phyloP scores from a whole-genome alignment of 352 stramenopile genomes.

The Globisporangium cylindrosporum region DNA sequence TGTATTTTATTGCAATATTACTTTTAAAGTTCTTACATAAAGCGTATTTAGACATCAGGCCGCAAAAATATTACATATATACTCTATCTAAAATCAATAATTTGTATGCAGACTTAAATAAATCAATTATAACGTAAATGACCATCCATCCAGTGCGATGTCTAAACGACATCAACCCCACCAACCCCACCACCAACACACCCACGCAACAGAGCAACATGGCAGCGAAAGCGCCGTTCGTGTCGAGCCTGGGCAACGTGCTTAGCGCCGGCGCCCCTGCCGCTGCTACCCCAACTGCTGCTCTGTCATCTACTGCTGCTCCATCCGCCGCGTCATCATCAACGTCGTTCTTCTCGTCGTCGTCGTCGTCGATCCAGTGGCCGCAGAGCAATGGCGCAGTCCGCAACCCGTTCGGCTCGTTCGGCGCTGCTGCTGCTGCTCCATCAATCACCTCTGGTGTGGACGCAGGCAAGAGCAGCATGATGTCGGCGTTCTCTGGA shows the following conservation, averaged over 20 bases:
- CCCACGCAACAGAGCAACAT: not conserved
- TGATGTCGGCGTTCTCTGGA: slow-evolving; percentile 57
- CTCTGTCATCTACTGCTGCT: not conserved
- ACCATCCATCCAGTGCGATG: not conserved
- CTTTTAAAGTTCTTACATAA: not conserved
- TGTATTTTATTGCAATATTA: not conserved
- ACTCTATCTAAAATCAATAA: not conserved
- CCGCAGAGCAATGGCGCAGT: slow-evolving; percentile 11
- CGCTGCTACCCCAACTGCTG: not conserved
- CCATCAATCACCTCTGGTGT: not conserved
- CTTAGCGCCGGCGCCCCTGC: slow-evolving; percentile 11
- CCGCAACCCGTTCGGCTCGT: slow-evolving; percentile 24
- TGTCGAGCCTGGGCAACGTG: slow-evolving; percentile 40
- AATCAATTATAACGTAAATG: not conserved
- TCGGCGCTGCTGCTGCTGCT: not conserved
- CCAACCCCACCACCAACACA: not conserved
- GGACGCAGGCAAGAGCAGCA: slow-evolving; percentile 22
- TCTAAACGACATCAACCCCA: not conserved
- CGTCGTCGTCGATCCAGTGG: slow-evolving; percentile 18
- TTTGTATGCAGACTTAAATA: not conserved
- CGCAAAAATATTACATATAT: not conserved
- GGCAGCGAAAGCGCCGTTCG: slow-evolving; percentile 29
- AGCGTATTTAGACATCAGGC: not conserved
- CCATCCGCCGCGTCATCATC: not conserved
- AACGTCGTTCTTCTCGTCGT: not conserved